Evolutionary conservation across 306 rosid species (phyloP), one percentile per base, ranked within the genome.

Genomic region (Hippophae rhamnoides): DNA sequence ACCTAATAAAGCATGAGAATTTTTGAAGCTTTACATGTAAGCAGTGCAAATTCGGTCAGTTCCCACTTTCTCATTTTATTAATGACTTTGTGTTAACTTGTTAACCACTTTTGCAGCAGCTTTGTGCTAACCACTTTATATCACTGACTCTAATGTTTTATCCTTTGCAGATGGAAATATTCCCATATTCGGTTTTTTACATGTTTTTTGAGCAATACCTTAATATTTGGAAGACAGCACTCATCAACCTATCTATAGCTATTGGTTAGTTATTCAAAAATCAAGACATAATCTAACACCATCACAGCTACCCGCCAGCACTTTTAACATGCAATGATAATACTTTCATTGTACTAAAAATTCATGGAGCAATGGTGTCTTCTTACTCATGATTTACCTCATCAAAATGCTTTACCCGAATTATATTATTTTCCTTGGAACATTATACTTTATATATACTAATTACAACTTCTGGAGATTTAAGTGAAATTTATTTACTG

Each of bases 161-260:
- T 60, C 46, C 81, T 68, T 52, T 78, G 87, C 96, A 92, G 99
- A 85, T 92, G 63, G 99, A 92, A 75, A 76, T 92, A 74, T 92
- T 88, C 80, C 99, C 99, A 31, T 92, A 92, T 76, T 88, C 99
- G 11, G 84, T 92, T 63, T 92, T 88, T 67, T 92, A 92, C 69
- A 92, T 92, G 95, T 92, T 85, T 67, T 92, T 92, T 68, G 99
- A 92, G 90, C 99, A 92, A 86, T 92, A 92, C 83, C 95, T 92
- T 73, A 81, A 83, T 70, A 92, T 92, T 66, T 92, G 99, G 99
- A 92, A 76, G 80, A 88, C 93, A 52, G 96, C 99, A 47, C 64
- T 85, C 71, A 78, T 92, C 84, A 88, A 81, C 72, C 96, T 92
- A 76, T 87, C 96, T 46, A 92, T 92, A 66, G 99, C 99, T 52